Evolutionary conservation across 2,329 filamentous ascomycete genomes (phyloP).

Genomic region (Alternaria gansuensis): DNA sequence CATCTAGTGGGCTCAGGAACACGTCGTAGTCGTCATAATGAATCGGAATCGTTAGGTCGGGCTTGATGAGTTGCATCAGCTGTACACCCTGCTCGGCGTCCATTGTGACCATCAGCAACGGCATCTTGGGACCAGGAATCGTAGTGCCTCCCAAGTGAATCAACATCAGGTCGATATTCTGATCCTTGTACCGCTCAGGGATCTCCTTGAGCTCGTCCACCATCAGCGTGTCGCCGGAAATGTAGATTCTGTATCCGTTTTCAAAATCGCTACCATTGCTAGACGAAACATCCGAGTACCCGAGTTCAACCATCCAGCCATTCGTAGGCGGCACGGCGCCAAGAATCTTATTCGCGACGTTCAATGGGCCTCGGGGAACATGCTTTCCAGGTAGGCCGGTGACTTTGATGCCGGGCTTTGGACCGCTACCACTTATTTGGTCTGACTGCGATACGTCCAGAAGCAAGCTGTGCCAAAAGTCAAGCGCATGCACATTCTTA

Average conservation of each 20-base stretch:
- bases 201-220: constrained; percentile 70
- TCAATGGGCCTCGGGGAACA: constrained; percentile 59
- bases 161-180: constrained; percentile 71
- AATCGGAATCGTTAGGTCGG: constrained; percentile 67
- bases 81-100: constrained; percentile 69
- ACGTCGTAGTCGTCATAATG: constrained; percentile 62
- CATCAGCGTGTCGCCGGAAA: constrained; percentile 71
- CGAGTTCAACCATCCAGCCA: constrained; percentile 72
- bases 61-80: constrained; percentile 67
- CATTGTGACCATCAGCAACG: constrained; percentile 74
- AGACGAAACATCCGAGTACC: constrained; percentile 51
- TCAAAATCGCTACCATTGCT: constrained; percentile 46
- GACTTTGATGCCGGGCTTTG: constrained; percentile 61
- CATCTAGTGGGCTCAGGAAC: constrained; percentile 66
- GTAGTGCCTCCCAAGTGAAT: constrained; percentile 72
- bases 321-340: constrained; percentile 69
- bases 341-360: constrained; percentile 59
- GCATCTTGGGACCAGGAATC: constrained; percentile 66
- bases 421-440: constrained; percentile 17
- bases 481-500: constrained; percentile 63
- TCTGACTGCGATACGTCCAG: constrained; percentile 53
- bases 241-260: constrained; percentile 68
- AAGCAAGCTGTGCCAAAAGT: constrained; percentile 64
- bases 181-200: constrained; percentile 61
- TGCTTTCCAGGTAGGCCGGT: constrained; percentile 73